Conservation (phyloP, 2,329 filamentous ascomycete genomes). For the Phaeosphaeriaceae sp. region DNA sequence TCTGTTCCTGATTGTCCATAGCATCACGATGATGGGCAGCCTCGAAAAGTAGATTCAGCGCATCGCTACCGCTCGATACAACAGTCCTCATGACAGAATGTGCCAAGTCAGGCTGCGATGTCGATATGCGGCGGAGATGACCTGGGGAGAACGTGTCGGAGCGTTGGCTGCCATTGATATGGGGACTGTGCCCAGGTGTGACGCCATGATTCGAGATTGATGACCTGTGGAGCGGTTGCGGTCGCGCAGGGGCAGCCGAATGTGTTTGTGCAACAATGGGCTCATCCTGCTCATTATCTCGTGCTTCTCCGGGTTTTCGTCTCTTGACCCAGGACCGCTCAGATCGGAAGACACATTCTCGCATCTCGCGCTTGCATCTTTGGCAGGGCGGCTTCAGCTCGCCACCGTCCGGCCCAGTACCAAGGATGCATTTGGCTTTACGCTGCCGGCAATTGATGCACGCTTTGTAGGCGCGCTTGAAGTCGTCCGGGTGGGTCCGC, state of each 20-base stretch:
- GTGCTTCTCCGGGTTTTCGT: slow-evolving; percentile 41
- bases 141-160: slow-evolving; percentile 40
- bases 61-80: slow-evolving; percentile 62
- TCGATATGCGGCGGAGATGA: slow-evolving; percentile 40
- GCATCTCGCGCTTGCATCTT: slow-evolving; percentile 59
- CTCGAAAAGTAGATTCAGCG: slow-evolving; percentile 61
- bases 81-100: slow-evolving; percentile 57
- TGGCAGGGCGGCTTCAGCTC: slow-evolving; percentile 55
- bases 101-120: slow-evolving; percentile 44
- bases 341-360: slow-evolving; percentile 56
- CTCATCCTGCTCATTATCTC: slow-evolving; percentile 30
- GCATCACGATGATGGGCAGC: slow-evolving; percentile 52
- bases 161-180: slow-evolving; percentile 28
- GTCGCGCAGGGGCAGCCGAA: slow-evolving; percentile 14
- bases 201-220: slow-evolving; percentile 34
- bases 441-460: slow-evolving; percentile 61
- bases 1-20: slow-evolving; percentile 40
- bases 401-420: slow-evolving; percentile 49
- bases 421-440: slow-evolving; percentile 61
- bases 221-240: slow-evolving; percentile 28
- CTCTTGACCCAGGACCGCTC: slow-evolving; percentile 49
- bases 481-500: slow-evolving; percentile 50
- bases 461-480: slow-evolving; percentile 63
- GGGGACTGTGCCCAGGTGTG: slow-evolving; percentile 36
- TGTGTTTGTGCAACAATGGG: slow-evolving; percentile 14